Evolutionary conservation across 2,329 filamentous ascomycete genomes (phyloP), one percentile per base, ranked within the genome.

Genomic region (Sporothrix dimorphospora): DNA sequence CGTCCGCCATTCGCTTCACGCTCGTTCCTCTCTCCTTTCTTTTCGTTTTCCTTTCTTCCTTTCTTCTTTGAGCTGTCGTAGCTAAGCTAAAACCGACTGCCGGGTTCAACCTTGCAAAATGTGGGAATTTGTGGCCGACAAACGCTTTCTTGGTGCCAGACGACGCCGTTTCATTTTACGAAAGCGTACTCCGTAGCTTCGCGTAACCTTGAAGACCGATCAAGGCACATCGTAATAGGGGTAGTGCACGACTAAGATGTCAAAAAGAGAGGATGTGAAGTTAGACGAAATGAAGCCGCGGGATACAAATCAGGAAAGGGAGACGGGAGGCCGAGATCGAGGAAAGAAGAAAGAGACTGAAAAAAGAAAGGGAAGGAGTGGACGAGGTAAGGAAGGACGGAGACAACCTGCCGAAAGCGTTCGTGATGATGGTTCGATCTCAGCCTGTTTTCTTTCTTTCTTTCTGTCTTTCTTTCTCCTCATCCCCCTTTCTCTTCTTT

Each of bases 41-140:
- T 51, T 51, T 12, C 34, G 19, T 61, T 38, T 69, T 57, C 16
- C 47, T 42, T 69, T 59, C 3, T 67, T 70, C 40, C 42, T 55
- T 65, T 40, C n/a, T 51, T 63, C 27, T 55, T 65, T 45, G 55
- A 57, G 55, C 16, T 47, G 51, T 67, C 34, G 57, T 51, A 40
- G 66, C 65, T 24, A 69, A 63, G 59, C 59, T 65, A 45, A 45
- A 30, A 14, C 38, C 30, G 49, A 45, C n/a, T 69, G 49, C 67
- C 24, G 67, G 67, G 67, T 45, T 69, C 49, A 69, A 69, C 67
- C 66, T 27, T 69, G 67, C 49, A 57, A 69, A 57, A 24, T 66
- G 65, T 67, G 30, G 45, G 65, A 30, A 40, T 51, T 0, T n/a
- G 34, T 11, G 12, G 16, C 5, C n/a, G 11, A 27, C 49, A 34